A percentile compares a stretch with the other conserved stretches of the same genome.
Evolutionary conservation across 108 stramenopile species (phyloP).

Genomic region (Schizochytrium sp.): DNA sequence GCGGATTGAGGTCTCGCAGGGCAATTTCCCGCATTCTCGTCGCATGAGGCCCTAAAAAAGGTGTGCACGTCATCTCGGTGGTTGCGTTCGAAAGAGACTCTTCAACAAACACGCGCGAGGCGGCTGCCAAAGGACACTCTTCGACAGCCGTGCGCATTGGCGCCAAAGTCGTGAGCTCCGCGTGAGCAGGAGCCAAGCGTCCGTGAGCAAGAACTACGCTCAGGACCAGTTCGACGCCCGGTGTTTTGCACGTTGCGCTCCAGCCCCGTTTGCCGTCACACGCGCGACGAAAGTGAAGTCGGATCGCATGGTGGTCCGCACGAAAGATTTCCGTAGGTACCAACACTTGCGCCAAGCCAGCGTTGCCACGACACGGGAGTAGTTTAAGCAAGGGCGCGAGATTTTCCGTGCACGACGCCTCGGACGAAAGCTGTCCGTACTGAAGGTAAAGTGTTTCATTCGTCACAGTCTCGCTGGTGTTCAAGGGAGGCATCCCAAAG

Average conservation of each 20-base stretch:
- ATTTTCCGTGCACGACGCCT: slow-evolving; percentile 11
- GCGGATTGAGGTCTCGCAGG: too few relatives aligned
- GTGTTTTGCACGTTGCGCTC: not conserved
- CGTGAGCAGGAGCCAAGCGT: not conserved
- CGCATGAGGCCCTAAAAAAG: too few relatives aligned
- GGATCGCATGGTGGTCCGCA: not conserved
- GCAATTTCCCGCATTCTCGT: too few relatives aligned
- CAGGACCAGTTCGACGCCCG: not conserved
- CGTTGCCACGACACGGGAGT: not conserved
- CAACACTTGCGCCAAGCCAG: not conserved
- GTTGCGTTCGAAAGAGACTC: not conserved
- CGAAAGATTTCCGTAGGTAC: not conserved
- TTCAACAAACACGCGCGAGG: not conserved
- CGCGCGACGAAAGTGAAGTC: not conserved
- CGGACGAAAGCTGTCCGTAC: not conserved
- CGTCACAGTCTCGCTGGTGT: not conserved
- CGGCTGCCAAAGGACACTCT: not conserved
- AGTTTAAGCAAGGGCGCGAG: not conserved
- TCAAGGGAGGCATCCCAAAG: not conserved
- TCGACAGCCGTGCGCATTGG: not conserved
- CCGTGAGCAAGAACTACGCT: not conserved
- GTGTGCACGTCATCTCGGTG: too few relatives aligned
- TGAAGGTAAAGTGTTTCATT: not conserved
- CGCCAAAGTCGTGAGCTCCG: not conserved
- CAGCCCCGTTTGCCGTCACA: not conserved